These are phyloP conservation scores for Ceratobasidium sp. DNA, from an alignment of 1,284 basidiomycete species.

Conservation along the genomic window DNA sequence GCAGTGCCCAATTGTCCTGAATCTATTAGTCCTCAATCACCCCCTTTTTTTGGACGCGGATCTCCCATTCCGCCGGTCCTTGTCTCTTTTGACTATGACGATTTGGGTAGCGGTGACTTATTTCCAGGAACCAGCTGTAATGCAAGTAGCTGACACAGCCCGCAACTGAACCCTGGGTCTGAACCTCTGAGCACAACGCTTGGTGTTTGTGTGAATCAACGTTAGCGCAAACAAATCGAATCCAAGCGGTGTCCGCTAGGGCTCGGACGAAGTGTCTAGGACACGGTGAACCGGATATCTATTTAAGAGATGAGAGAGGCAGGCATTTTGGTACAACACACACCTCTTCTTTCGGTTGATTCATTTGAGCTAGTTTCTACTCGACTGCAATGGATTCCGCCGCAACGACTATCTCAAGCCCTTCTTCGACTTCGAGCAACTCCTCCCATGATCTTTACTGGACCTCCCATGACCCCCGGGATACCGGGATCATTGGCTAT, in stretches of 20 bases:
- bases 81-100: conserved; percentile 3
- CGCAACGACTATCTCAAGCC: conserved; percentile 7
- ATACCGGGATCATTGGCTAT: conserved; percentile 70
- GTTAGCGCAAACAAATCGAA: no score
- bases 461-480: conserved; percentile 64
- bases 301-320: conserved; percentile 12
- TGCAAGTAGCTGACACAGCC: no score
- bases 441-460: conserved; percentile 64
- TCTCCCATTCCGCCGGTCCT: background rate
- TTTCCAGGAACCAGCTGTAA: background rate
- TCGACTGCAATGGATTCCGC: conserved; percentile 4
- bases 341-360: conserved; percentile 16
- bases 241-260: conserved; percentile 5
- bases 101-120: conserved; percentile 1
- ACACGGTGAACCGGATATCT: background rate
- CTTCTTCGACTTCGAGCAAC: conserved; percentile 6
- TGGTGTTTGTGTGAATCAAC: no score
- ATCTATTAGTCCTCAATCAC: background rate
- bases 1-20: background rate
- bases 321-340: background rate
- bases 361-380: background rate
- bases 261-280: background rate
- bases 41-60: conserved; percentile 5
- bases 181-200: no score
- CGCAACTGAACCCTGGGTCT: no score